Evolutionary conservation across 202 grass and related monocot genomes (phyloP).

Genomic region (Carex sylvatica): DNA sequence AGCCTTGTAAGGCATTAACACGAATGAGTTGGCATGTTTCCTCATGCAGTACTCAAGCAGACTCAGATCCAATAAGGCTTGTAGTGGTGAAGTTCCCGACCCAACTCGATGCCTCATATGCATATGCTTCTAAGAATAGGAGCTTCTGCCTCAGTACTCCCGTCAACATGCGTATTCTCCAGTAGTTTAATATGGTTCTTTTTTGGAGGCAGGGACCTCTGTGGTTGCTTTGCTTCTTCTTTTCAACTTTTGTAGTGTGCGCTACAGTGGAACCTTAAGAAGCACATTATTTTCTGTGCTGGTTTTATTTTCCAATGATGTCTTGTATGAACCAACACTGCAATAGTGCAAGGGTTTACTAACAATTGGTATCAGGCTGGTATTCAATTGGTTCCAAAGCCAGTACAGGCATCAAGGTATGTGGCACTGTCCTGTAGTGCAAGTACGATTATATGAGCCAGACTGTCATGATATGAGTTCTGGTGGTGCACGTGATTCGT

Average conservation of each 20-base stretch:
- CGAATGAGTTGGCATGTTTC: background rate
- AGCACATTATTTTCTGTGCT: background rate
- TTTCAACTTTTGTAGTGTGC: background rate
- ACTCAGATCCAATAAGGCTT: conserved; percentile 55
- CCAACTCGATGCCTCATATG: conserved; percentile 61
- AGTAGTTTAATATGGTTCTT: conserved; percentile 28
- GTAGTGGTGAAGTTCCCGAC: conserved; percentile 57
- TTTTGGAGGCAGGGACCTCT: background rate
- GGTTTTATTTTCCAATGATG: background rate
- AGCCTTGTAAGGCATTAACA: conserved; percentile 3
- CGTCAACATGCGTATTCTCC: conserved; percentile 62
- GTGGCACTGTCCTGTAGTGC: conserved; percentile 4
- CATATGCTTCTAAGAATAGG: conserved; percentile 61
- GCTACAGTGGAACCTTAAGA: background rate
- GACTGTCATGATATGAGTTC: background rate
- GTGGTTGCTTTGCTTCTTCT: background rate
- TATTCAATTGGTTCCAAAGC: background rate
- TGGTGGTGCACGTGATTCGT: background rate
- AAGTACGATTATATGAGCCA: conserved; percentile 10
- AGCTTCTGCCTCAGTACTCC: conserved; percentile 72
- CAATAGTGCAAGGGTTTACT: background rate
- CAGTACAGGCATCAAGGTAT: conserved; percentile 1
- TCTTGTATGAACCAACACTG: background rate
- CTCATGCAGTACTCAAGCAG: background rate
- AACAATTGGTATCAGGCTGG: background rate